These are phyloP conservation scores for Aspergillus melleus DNA, from an alignment of 2,329 filamentous ascomycete species.

Conservation along the genomic window DNA sequence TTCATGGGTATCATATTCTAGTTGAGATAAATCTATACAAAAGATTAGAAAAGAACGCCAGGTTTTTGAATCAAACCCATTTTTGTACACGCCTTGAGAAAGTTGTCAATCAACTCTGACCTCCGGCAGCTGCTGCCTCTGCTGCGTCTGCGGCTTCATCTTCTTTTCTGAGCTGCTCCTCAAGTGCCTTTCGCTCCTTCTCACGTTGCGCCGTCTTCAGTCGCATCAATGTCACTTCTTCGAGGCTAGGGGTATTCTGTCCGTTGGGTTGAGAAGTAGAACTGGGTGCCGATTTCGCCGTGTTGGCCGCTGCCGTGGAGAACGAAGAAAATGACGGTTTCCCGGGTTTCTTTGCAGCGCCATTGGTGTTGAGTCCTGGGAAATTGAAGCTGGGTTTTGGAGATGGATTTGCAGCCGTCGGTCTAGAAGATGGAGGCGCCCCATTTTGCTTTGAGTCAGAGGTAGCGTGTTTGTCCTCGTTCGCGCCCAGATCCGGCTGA, in stretches of 20 bases:
- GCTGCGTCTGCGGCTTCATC: slow-evolving; percentile 46
- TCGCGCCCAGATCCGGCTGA: slow-evolving; percentile 49
- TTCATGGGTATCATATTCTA: slow-evolving; percentile 24
- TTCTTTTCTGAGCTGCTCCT: slow-evolving; percentile 54
- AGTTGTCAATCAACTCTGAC: slow-evolving; percentile 6
- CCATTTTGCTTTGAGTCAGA: slow-evolving; percentile 16
- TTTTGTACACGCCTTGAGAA: neutral
- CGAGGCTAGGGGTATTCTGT: slow-evolving; percentile 39
- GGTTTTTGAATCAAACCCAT: neutral
- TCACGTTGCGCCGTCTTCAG: slow-evolving; percentile 58
- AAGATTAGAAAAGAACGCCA: neutral
- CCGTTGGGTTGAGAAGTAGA: slow-evolving; percentile 24
- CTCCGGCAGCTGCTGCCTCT: slow-evolving; percentile 24
- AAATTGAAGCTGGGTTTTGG: slow-evolving; percentile 36
- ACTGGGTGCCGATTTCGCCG: slow-evolving; percentile 27
- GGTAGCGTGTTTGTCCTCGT: slow-evolving; percentile 9
- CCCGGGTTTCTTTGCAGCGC: slow-evolving; percentile 23
- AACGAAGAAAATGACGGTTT: slow-evolving; percentile 48
- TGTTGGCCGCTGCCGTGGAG: slow-evolving; percentile 29
- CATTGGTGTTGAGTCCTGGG: slow-evolving; percentile 29
- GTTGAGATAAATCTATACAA: neutral
- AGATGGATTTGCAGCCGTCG: slow-evolving; percentile 13
- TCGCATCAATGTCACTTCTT: slow-evolving; percentile 55
- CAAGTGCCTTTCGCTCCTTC: slow-evolving; percentile 53
- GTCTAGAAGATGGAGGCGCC: slow-evolving; percentile 25